Conservation (phyloP, 2,329 filamentous ascomycete species). For the Colletotrichum sp. region DNA sequence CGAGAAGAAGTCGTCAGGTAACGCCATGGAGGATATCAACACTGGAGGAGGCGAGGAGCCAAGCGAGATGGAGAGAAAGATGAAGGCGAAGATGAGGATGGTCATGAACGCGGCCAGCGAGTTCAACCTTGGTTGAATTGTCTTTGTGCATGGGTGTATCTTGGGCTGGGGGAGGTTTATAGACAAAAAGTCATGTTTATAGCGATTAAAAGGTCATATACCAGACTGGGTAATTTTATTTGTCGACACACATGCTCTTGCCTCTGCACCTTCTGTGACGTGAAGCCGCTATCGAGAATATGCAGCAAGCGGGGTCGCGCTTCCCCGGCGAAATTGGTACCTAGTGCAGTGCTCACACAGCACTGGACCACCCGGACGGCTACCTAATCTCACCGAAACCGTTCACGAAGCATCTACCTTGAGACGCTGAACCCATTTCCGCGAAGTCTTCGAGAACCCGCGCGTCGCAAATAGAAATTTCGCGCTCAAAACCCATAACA, state of each 20-base stretch:
- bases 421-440: background rate
- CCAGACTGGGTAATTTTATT: conserved; percentile 7
- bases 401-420: background rate
- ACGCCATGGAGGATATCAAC: conserved; percentile 30
- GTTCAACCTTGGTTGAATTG: conserved; percentile 68
- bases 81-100: conserved; percentile 67
- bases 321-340: background rate
- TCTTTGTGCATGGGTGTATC: background rate
- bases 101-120: conserved; percentile 64
- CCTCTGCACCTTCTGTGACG: background rate
- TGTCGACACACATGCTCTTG: background rate
- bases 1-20: conserved; percentile 22
- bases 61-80: conserved; percentile 63
- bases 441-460: background rate
- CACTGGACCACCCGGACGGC: background rate
- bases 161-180: background rate
- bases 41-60: conserved; percentile 33
- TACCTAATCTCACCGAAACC: background rate
- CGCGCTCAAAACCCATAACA: background rate
- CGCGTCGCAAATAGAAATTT: background rate
- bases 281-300: background rate
- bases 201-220: conserved; percentile 16
- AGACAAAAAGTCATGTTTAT: conserved; percentile 9
- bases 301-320: background rate
- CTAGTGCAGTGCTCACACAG: background rate